Percentiles rank a stretch among this genome's conserved stretches.
Evolutionary conservation across 768 basidiomycete genomes (phyloP).

Genomic region (Cubamyces sp.): DNA sequence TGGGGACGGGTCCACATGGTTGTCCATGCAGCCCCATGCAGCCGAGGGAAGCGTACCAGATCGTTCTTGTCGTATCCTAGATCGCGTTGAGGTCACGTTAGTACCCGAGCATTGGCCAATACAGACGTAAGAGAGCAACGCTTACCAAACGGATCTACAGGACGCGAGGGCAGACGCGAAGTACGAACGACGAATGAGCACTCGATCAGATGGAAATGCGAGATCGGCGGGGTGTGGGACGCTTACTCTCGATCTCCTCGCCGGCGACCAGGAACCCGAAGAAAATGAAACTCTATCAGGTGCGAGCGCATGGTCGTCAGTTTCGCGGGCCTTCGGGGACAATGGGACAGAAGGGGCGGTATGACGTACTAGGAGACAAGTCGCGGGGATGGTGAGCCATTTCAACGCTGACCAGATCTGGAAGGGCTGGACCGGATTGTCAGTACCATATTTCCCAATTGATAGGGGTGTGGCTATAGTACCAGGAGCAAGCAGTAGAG

Average conservation of each 20-base stretch:
- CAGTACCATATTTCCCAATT: conserved; percentile 8
- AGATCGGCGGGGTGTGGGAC: not conserved
- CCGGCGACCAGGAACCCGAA: conserved; percentile 76
- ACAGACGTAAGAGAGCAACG: conserved; percentile 6
- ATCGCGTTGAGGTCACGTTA: conserved; percentile 12
- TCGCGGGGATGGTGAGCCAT: conserved; percentile 71
- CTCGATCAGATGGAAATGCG: conserved; percentile 7
- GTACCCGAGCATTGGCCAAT: not conserved
- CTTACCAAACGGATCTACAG: conserved; percentile 51
- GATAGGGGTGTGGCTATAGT: conserved; percentile 25
- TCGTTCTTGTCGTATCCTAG: conserved; percentile 74
- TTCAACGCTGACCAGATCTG: conserved; percentile 58
- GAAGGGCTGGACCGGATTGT: conserved; percentile 51
- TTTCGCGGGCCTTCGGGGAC: too few relatives aligned
- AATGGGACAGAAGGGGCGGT: not conserved
- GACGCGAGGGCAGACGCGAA: conserved; percentile 1
- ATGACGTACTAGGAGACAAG: conserved; percentile 50
- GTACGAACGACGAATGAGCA: conserved; percentile 11
- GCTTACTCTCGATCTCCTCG: conserved; percentile 75
- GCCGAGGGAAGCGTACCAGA: conserved; percentile 44
- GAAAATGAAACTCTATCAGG: conserved; percentile 61
- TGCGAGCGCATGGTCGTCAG: not conserved
- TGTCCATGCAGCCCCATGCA: too few relatives aligned
- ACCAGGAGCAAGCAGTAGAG: conserved; percentile 67
- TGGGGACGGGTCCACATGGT: not conserved